These are phyloP conservation scores for Chalciporus sp. DNA, from an alignment of 1,284 basidiomycete genomes.

Conservation along the genomic window DNA sequence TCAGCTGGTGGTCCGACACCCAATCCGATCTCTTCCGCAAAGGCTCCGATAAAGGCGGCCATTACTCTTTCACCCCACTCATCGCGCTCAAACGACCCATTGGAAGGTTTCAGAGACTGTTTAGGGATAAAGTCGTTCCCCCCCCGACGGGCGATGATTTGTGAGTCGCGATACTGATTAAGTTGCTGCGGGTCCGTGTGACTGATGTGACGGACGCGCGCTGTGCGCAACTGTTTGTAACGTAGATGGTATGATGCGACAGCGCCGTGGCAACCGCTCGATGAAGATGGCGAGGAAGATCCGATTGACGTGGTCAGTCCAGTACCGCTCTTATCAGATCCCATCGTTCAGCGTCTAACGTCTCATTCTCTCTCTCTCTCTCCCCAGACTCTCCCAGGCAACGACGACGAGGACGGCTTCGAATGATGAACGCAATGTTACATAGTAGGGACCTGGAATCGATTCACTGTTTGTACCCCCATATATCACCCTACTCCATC, in stretches of 20 bases:
- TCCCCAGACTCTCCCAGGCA: not conserved
- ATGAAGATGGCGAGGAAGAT: slow-evolving; percentile 30
- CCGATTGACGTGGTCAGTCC: slow-evolving; percentile 10
- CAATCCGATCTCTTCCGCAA: slow-evolving; percentile 20
- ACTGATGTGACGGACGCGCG: slow-evolving; percentile 12
- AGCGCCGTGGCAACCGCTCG: slow-evolving; percentile 26
- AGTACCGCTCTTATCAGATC: not conserved
- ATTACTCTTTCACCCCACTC: slow-evolving; percentile 28
- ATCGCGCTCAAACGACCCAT: slow-evolving; percentile 24
- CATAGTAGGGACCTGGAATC: too few species aligned
- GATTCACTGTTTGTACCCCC: too few species aligned
- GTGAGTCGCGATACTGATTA: not conserved
- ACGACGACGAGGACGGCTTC: slow-evolving; percentile 1
- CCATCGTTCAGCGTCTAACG: not conserved
- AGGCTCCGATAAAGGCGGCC: slow-evolving; percentile 12
- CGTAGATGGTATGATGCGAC: slow-evolving; percentile 24
- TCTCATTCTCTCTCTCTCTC: not conserved
- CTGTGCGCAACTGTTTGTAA: too few species aligned
- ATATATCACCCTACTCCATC: too few species aligned
- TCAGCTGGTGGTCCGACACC: slow-evolving; percentile 24
- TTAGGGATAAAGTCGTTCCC: slow-evolving; percentile 17
- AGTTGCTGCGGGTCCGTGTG: slow-evolving; percentile 1
- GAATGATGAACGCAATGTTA: not conserved
- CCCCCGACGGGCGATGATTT: not conserved
- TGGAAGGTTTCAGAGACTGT: slow-evolving; percentile 10